Conservation (phyloP, 202 grass and related monocot genomes). For the Hordeum pubiflorum region DNA sequence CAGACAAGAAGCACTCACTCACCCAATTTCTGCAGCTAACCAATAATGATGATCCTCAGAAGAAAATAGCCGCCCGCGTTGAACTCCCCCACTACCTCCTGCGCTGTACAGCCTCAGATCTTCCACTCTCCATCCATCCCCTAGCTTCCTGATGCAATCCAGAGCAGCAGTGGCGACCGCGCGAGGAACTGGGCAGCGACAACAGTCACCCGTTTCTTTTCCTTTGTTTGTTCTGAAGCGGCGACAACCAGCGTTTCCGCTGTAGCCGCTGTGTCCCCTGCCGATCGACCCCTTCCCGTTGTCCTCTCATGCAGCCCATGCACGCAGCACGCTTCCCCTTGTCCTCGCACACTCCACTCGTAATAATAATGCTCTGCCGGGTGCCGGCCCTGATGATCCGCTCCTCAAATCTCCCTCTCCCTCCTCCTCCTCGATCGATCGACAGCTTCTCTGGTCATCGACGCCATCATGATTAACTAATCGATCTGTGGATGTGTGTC, state of each 20-base stretch:
- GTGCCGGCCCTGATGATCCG: background rate
- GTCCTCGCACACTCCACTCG: constrained; percentile 19
- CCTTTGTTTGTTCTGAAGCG: background rate
- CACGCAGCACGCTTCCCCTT: constrained; percentile 34
- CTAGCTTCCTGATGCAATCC: background rate
- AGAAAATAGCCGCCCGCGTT: background rate
- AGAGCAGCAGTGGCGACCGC: background rate
- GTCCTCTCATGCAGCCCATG: constrained; percentile 30
- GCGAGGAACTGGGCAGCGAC: constrained; percentile 15
- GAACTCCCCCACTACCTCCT: background rate
- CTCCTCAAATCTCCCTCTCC: background rate
- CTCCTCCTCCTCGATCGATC: background rate
- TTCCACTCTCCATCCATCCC: background rate
- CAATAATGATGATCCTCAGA: background rate
- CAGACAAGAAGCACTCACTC: background rate
- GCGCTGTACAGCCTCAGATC: background rate
- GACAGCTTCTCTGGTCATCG: background rate
- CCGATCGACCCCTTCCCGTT: constrained; percentile 39
- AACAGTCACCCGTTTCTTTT: background rate
- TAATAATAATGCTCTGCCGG: constrained; percentile 3
- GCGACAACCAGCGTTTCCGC: constrained; percentile 36
- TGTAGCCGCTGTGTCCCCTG: constrained; percentile 26
- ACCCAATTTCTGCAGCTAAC: background rate
- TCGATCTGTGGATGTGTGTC: background rate
- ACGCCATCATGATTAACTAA: background rate